phyloP scores from a whole-genome alignment of 2,329 filamentous ascomycete species.

The Nigrospora oryzae region DNA sequence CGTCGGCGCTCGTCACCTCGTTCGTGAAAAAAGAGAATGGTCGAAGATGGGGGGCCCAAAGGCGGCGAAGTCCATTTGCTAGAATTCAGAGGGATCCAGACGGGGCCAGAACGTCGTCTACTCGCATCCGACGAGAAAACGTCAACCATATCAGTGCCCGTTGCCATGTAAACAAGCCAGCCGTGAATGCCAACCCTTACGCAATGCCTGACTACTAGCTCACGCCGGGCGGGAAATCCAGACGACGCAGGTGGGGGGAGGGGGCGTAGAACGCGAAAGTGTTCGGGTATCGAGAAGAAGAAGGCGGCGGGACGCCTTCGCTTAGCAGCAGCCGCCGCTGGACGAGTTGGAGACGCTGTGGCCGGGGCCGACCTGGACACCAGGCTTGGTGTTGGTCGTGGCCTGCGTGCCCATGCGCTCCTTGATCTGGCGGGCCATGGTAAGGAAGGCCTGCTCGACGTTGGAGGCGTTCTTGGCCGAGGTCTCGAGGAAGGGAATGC shows the following conservation, averaged over 20 bases:
- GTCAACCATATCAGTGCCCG: conserved; percentile 2
- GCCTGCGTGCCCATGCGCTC: conserved; percentile 97
- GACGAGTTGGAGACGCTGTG: conserved; percentile 86
- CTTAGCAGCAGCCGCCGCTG: conserved; percentile 85
- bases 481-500: conserved; percentile 98
- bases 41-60: conserved; percentile 1
- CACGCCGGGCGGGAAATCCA: conserved; percentile 1
- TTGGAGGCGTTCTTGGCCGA: conserved; percentile 99
- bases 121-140: conserved; percentile 1
- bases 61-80: conserved; percentile 5
- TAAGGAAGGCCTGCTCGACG: conserved; percentile 98
- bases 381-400: conserved; percentile 96
- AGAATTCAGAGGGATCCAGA: conserved; percentile 5
- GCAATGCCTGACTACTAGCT: conserved; percentile 1
- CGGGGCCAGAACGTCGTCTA: conserved; percentile 1
- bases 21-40: background rate
- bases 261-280: background rate
- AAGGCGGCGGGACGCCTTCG: conserved; percentile 4
- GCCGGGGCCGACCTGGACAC: conserved; percentile 89
- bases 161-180: background rate
- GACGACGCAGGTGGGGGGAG: background rate
- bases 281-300: conserved; percentile 8
- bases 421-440: conserved; percentile 99
- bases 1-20: too few relatives aligned
- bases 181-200: conserved; percentile 1